Evolutionary conservation across 768 basidiomycete genomes (phyloP).

Genomic region (Panaeolus cyanescens): DNA sequence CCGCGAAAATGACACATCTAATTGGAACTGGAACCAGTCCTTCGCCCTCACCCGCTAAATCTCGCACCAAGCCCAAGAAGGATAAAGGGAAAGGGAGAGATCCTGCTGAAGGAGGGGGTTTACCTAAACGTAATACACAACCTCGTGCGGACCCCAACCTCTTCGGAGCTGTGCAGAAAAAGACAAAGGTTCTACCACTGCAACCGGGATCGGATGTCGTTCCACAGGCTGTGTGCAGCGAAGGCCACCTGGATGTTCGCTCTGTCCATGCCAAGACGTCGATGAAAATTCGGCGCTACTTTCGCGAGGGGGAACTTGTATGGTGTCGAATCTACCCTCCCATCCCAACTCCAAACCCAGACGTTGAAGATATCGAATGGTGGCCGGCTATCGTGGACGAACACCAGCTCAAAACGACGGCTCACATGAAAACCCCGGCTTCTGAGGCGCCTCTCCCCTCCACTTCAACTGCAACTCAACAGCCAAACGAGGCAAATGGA

Average conservation of each 20-base stretch:
- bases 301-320: conserved; percentile 68
- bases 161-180: conserved; percentile 35
- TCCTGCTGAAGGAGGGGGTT: not conserved
- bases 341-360: conserved; percentile 41
- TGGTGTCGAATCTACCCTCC: conserved; percentile 64
- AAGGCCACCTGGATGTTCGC: conserved; percentile 66
- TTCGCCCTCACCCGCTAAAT: conserved; percentile 20
- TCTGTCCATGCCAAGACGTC: conserved; percentile 49
- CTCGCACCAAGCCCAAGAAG: conserved; percentile 19
- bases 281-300: conserved; percentile 56
- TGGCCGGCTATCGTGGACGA: conserved; percentile 79
- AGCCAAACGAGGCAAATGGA: conserved; percentile 7
- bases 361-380: conserved; percentile 52
- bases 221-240: conserved; percentile 54
- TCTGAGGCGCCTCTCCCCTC: not conserved
- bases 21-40: conserved; percentile 25
- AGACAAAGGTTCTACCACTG: conserved; percentile 22
- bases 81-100: conserved; percentile 26
- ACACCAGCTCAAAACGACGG: conserved; percentile 46
- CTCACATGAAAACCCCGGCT: conserved; percentile 24
- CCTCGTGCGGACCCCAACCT: conserved; percentile 31
- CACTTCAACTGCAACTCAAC: not conserved
- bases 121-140: conserved; percentile 15
- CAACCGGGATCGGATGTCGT: conserved; percentile 34
- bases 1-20: conserved; percentile 50